Percentiles rank a stretch among this genome's conserved stretches.
Conservation (phyloP, 768 basidiomycete species). For the Terana coerulea region DNA sequence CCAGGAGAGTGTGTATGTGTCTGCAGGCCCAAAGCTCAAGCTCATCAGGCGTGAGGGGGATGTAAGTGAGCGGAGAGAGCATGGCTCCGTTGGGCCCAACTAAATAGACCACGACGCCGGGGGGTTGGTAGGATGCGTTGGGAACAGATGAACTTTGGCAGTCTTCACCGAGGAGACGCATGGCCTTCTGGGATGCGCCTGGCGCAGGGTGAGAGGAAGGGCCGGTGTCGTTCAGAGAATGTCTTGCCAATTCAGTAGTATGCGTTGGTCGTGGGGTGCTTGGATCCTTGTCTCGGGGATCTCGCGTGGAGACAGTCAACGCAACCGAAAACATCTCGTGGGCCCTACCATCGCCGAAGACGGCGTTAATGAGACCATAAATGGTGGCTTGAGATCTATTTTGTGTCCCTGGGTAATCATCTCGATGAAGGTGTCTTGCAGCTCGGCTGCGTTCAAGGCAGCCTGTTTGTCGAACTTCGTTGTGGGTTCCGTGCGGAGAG, state of each 20-base stretch:
- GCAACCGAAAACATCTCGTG: conserved; percentile 45
- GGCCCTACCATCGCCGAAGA: conserved; percentile 49
- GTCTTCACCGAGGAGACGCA: neutral
- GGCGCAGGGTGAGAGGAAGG: conserved; percentile 10
- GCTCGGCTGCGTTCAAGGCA: too few relatives aligned
- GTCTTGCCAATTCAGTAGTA: conserved; percentile 20
- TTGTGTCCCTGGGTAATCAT: too few relatives aligned
- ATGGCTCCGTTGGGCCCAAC: too few relatives aligned
- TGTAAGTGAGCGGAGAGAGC: conserved; percentile 49
- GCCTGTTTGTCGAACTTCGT: too few relatives aligned
- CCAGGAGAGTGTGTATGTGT: conserved; percentile 60
- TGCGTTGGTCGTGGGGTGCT: conserved; percentile 28
- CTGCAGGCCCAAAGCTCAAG: conserved; percentile 77
- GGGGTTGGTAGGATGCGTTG: conserved; percentile 46
- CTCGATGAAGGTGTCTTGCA: too few relatives aligned
- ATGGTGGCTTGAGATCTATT: too few relatives aligned
- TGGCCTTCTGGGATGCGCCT: conserved; percentile 11
- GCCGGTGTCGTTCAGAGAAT: conserved; percentile 23
- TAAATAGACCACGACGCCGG: too few relatives aligned
- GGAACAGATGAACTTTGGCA: too few relatives aligned
- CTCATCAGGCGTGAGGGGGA: conserved; percentile 53
- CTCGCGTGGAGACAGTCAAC: conserved; percentile 54
- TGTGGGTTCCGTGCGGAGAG: too few relatives aligned
- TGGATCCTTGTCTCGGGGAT: conserved; percentile 19
- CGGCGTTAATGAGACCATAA: conserved; percentile 23